Conservation (phyloP, 2,329 filamentous ascomycete species). For the Penicillium sclerotiorum region DNA sequence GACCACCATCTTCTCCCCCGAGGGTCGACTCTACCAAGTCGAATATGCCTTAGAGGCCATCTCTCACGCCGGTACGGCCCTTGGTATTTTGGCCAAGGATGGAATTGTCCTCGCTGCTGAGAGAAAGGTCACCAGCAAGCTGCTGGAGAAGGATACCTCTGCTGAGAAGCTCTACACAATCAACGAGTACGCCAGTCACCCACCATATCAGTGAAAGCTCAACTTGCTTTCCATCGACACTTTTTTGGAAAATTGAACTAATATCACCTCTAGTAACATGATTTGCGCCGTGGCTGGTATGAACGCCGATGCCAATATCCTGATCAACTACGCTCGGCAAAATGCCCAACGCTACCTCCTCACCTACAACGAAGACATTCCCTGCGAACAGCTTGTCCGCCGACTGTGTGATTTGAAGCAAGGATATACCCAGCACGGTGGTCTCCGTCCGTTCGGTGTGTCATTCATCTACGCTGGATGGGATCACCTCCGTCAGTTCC, state of each 20-base stretch:
- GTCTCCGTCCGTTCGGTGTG: slow-evolving; percentile 95
- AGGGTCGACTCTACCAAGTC: slow-evolving; percentile 97
- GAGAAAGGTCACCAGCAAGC: slow-evolving; percentile 98
- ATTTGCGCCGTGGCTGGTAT: slow-evolving; percentile 98
- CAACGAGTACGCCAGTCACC: slow-evolving; percentile 76
- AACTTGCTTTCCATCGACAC: neutral
- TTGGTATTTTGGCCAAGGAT: slow-evolving; percentile 96
- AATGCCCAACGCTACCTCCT: slow-evolving; percentile 95
- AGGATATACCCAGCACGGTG: slow-evolving; percentile 98
- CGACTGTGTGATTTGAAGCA: slow-evolving; percentile 97
- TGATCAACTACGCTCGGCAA: slow-evolving; percentile 99
- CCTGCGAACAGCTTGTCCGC: slow-evolving; percentile 97
- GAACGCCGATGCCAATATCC: slow-evolving; percentile 99
- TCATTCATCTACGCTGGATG: slow-evolving; percentile 99
- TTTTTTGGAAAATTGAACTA: slow-evolving; percentile 13
- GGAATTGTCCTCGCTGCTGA: slow-evolving; percentile 97
- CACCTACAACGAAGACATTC: slow-evolving; percentile 99
- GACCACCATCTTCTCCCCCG: slow-evolving; percentile 99
- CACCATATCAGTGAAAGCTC: neutral
- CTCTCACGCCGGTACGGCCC: slow-evolving; percentile 93
- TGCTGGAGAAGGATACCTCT: slow-evolving; percentile 98
- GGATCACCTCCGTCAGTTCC: slow-evolving; percentile 94
- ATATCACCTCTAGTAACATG: slow-evolving; percentile 76
- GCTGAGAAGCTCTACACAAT: slow-evolving; percentile 99
- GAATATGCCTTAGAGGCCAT: slow-evolving; percentile 99